A percentile compares a stretch with the other conserved stretches of the same genome.
phyloP scores from a whole-genome alignment of 139 green algal genomes.

The Picochlorum sp. region DNA sequence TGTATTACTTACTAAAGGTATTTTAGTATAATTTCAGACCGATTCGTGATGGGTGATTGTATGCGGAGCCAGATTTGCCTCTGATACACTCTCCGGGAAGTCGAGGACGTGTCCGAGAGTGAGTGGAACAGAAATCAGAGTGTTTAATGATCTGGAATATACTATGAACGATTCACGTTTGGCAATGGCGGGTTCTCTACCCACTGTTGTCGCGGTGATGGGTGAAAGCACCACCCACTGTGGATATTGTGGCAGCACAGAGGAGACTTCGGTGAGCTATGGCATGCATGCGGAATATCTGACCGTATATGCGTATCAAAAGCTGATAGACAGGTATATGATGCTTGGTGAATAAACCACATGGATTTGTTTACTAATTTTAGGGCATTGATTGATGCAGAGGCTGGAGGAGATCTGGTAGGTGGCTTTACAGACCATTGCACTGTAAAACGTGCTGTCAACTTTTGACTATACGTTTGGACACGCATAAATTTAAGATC shows the following conservation, averaged over 20 bases:
- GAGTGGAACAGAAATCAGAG: no score
- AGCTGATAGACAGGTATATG: conserved; percentile 17
- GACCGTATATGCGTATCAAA: conserved; percentile 21
- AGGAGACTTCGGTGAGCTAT: conserved; percentile 9
- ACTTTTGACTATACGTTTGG: conserved; percentile 41
- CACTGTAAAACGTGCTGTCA: conserved; percentile 34
- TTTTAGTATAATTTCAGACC: no score
- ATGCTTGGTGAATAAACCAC: background rate
- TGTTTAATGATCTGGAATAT: no score
- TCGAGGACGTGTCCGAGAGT: no score
- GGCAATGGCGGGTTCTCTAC: no score
- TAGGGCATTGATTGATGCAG: background rate
- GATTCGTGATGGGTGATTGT: no score
- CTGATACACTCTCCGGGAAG: no score
- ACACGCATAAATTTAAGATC: conserved; percentile 26
- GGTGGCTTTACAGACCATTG: conserved; percentile 38
- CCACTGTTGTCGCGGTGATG: conserved; percentile 15
- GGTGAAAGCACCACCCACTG: conserved; percentile 17
- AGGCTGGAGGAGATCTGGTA: conserved; percentile 39
- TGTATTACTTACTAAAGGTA: no score
- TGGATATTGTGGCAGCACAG: conserved; percentile 28
- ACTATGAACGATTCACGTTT: no score
- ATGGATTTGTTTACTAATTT: no score
- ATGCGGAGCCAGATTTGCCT: no score
- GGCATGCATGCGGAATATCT: conserved; percentile 33